Evolutionary conservation across 257 asterid species (phyloP).

Genomic region (Nicotiana tomentosiformis): DNA sequence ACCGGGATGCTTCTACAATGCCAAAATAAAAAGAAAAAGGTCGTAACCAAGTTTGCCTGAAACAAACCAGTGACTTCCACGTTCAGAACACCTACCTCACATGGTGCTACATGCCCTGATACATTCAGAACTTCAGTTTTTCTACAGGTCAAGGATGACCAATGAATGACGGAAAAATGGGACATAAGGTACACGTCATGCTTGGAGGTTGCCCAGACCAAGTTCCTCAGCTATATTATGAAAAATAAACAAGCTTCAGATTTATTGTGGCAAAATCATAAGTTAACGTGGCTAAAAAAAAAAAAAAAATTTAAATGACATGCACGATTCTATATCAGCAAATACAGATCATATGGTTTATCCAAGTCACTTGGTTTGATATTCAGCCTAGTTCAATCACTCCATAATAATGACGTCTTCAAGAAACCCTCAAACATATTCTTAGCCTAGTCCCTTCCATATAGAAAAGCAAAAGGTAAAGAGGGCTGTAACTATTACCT

Average conservation of each 20-base stretch:
- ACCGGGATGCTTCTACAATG: slow-evolving; percentile 85
- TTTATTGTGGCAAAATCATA: background rate
- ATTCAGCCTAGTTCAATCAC: background rate
- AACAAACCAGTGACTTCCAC: background rate
- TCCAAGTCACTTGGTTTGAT: background rate
- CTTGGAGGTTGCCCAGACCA: slow-evolving; percentile 93
- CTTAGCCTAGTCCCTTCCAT: background rate
- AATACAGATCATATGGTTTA: slow-evolving; percentile 5
- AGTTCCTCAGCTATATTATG: slow-evolving; percentile 73
- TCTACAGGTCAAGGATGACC: slow-evolving; percentile 70
- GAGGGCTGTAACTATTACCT: slow-evolving; percentile 33
- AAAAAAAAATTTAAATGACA: background rate
- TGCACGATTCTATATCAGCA: background rate
- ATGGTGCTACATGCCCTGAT: slow-evolving; percentile 87
- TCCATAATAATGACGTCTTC: background rate
- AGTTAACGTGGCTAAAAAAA: background rate
- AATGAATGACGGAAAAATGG: slow-evolving; percentile 79
- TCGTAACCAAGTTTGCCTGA: background rate
- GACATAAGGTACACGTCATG: slow-evolving; percentile 95
- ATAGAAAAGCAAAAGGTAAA: background rate
- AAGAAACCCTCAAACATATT: background rate
- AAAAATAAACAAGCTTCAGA: background rate
- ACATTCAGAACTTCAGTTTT: slow-evolving; percentile 80
- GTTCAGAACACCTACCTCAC: slow-evolving; percentile 51
- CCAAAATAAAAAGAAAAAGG: background rate